Evolutionary conservation across 2,329 filamentous ascomycete genomes (phyloP).

Genomic region (Phaeoacremonium minimum): DNA sequence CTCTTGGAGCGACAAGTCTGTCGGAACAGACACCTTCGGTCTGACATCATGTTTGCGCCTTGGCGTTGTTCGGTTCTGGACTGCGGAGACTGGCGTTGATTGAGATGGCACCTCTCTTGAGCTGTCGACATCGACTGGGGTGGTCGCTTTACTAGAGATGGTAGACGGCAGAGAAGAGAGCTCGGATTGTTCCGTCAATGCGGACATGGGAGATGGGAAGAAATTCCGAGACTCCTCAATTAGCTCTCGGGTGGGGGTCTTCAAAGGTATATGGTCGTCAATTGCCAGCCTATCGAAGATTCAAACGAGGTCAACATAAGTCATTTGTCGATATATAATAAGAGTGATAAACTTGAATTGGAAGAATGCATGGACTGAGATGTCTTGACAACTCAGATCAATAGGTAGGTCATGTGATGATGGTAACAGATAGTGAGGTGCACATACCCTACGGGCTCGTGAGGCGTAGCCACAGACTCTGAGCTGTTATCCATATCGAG

Average conservation of each 20-base stretch:
- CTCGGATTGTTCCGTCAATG: constrained; percentile 50
- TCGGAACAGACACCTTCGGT: constrained; percentile 80
- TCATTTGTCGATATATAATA: background rate
- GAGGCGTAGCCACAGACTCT: constrained; percentile 10
- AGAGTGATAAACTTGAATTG: too few relatives aligned
- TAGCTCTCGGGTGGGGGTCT: constrained; percentile 8
- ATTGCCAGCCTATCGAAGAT: too few relatives aligned
- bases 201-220: constrained; percentile 49
- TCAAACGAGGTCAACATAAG: background rate
- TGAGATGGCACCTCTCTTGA: constrained; percentile 22
- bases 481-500: constrained; percentile 25
- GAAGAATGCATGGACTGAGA: too few relatives aligned
- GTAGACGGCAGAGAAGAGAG: constrained; percentile 49
- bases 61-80: constrained; percentile 18
- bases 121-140: constrained; percentile 46
- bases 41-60: constrained; percentile 53
- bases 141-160: constrained; percentile 60
- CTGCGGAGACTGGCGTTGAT: constrained; percentile 9
- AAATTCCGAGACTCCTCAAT: constrained; percentile 25
- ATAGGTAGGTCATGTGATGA: too few relatives aligned
- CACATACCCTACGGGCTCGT: constrained; percentile 13
- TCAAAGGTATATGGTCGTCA: too few relatives aligned
- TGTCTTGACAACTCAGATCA: too few relatives aligned
- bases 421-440: background rate
- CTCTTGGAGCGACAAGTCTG: constrained; percentile 64